Percentiles rank a stretch among this genome's conserved stretches.
These are phyloP conservation scores for Eremothecium sinecaudum DNA, from an alignment of 1,139 yeast genomes.

Conservation along the genomic window DNA sequence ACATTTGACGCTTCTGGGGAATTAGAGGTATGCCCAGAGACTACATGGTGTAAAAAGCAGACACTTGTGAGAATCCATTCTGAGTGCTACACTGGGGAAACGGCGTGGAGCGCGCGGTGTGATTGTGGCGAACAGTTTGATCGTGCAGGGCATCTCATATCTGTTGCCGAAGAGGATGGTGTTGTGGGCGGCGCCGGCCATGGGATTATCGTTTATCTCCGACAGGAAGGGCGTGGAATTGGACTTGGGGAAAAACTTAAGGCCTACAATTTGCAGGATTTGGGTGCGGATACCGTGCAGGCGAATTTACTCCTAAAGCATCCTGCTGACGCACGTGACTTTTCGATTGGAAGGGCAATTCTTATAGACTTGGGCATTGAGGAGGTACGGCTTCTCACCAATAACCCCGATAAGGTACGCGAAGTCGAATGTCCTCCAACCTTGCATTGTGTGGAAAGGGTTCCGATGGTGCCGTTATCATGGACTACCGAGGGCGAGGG, in stretches of 20 bases:
- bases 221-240: conserved; percentile 98
- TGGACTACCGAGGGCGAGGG: conserved; percentile 66
- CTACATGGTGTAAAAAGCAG: conserved; percentile 25
- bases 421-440: conserved; percentile 47
- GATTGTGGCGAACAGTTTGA: conserved; percentile 99
- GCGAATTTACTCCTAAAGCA: conserved; percentile 88
- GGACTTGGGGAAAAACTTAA: conserved; percentile 94
- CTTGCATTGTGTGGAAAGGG: conserved; percentile 50
- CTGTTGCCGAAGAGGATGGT: conserved; percentile 27
- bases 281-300: conserved; percentile 97
- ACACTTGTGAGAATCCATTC: conserved; percentile 81
- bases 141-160: conserved; percentile 89
- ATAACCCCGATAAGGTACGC: conserved; percentile 90
- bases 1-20: conserved; percentile 45
- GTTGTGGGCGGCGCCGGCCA: conserved; percentile 59
- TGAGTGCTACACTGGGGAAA: conserved; percentile 97
- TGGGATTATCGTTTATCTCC: conserved; percentile 88
- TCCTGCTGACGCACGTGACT: conserved; percentile 94
- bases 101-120: conserved; percentile 98
- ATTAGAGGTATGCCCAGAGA: conserved; percentile 35
- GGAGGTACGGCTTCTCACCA: conserved; percentile 72
- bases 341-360: conserved; percentile 89
- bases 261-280: conserved; percentile 92
- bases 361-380: conserved; percentile 69
- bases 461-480: conserved; percentile 93